Base-by-base conservation (phyloP, 1,284 basidiomycete genomes). In the Meira nashicola region DNA sequence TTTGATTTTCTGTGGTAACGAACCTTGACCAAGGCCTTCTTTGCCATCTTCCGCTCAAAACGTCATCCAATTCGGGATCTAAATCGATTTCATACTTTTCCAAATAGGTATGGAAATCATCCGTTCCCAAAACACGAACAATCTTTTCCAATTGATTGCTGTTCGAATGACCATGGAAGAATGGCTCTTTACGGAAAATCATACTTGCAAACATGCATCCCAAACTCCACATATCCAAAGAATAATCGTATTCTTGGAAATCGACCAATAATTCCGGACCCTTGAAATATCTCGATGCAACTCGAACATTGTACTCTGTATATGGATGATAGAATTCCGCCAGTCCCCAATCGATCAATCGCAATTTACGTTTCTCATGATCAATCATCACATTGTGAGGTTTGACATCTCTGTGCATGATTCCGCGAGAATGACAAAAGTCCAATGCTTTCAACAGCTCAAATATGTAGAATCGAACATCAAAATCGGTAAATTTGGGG, bases 381-480 rank as follows among this genome's bases (percentile, higher is more conserved):
- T 98, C 95, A 79, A 98, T 97, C 92, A 98, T 97, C 60, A 98
- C 93, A 79, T 98, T 98, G 81, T 96, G 92, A 4, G 95, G 94
- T 79, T 98, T 98, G 66, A 98, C 94, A 79, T 98, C 95, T 65
- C 95, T 86, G 58, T 98, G 95, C 92, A 97, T 98, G 79, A 97
- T 97, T 12, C 94, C 94, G 70, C 93, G 90, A 38, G 94, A 97
- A 80, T 97, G 95, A 76, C 92, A 96, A 78, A 89, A 98, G 80
- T 98, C 94, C 77, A 98, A 82, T 15, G 95, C 94, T 85, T 98
- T 97, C 73, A 98, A 85, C 62, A 98, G 84, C 80, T 98, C 93
- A 68, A 89, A 86, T 84, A 97, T 94, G 83, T 98, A 98, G 83
- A 85, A 98, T 58, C 94, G 86, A 60, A 97, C 92, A 78, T 97